phyloP scores from a whole-genome alignment of 2,329 filamentous ascomycete species.

The Colletotrichum melonis region DNA sequence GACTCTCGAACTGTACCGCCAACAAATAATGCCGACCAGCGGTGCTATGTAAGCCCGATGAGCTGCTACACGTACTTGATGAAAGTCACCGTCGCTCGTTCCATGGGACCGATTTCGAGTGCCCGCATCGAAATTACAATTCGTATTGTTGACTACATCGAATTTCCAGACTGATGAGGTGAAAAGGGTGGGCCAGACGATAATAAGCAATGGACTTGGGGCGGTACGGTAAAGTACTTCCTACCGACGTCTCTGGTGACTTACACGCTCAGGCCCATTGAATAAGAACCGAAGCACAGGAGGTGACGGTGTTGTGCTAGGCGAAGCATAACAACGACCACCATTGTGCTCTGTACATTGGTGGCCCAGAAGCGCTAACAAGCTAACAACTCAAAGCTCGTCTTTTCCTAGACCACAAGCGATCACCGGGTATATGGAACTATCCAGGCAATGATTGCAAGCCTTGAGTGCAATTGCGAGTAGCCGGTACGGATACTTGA shows the following conservation, averaged over 20 bases:
- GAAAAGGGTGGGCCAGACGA: not conserved
- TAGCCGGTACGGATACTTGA: not conserved
- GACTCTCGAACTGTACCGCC: not conserved
- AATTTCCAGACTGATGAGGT: constrained; percentile 12
- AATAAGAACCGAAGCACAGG: not conserved
- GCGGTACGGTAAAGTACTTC: not conserved
- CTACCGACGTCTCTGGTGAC: not conserved
- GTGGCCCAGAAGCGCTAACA: constrained; percentile 6
- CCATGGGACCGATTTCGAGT: not conserved
- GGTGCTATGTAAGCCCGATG: not conserved
- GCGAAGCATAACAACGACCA: not conserved
- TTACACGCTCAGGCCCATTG: not conserved
- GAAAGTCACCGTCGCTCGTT: not conserved
- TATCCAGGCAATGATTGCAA: constrained; percentile 13
- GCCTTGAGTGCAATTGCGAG: not conserved
- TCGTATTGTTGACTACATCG: constrained; percentile 19
- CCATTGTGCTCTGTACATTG: not conserved
- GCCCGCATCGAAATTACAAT: constrained; percentile 16
- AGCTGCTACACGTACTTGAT: too few relatives aligned
- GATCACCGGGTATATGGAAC: not conserved
- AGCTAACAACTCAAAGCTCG: not conserved
- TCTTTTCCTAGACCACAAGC: not conserved
- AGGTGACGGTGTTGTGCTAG: not conserved
- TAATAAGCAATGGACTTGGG: not conserved
- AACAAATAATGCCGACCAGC: not conserved